Evolutionary conservation across 2,329 filamentous ascomycete species (phyloP).

Genomic region (Trichoderma atroviride): DNA sequence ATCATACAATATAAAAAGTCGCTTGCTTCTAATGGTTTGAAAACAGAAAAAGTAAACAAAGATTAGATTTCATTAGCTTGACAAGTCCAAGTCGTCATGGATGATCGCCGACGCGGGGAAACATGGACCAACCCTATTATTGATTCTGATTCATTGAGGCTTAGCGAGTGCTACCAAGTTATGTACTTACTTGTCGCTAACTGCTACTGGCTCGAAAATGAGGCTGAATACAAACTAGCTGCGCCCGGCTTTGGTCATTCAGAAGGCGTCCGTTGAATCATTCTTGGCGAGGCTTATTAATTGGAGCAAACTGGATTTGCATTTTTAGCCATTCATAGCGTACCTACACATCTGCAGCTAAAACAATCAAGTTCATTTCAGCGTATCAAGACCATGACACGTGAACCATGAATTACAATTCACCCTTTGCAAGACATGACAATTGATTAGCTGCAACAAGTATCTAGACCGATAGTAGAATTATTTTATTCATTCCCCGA

Average conservation of each 20-base stretch:
- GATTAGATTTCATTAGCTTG: neutral
- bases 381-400: no score
- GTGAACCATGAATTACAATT: neutral
- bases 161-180: neutral
- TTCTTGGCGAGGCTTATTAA: neutral
- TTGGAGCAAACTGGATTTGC: neutral
- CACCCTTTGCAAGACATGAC: neutral
- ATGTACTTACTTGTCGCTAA: neutral
- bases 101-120: constrained; percentile 11
- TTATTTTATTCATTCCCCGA: neutral
- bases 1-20: neutral
- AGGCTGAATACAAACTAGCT: constrained; percentile 4
- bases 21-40: neutral
- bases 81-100: neutral
- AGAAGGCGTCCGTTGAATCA: neutral
- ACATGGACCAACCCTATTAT: neutral
- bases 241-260: neutral
- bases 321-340: neutral
- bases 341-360: no score
- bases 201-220: neutral
- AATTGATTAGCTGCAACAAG: neutral
- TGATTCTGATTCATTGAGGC: neutral
- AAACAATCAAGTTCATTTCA: neutral
- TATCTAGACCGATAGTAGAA: neutral
- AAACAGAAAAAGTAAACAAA: neutral